These are phyloP conservation scores for Suhomyces yuchorum DNA, from an alignment of 1,139 yeast genomes.

Conservation along the genomic window DNA sequence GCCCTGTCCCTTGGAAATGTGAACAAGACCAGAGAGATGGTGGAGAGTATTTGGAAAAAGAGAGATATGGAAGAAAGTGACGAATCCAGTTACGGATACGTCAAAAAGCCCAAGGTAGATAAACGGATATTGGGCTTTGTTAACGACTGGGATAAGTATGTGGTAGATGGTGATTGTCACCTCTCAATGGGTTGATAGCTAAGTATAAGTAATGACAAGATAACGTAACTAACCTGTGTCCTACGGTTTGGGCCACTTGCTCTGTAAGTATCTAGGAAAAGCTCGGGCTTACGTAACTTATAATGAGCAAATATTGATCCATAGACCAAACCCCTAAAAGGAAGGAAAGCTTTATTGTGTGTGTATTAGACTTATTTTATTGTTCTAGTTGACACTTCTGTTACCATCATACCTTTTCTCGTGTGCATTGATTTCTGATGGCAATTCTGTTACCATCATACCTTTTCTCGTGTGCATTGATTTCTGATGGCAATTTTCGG, in stretches of 20 bases:
- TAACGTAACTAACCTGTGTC: no score
- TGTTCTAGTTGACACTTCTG: neutral
- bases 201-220: no score
- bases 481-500: neutral
- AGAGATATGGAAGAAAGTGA: slow-evolving; percentile 29
- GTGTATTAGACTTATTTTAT: neutral
- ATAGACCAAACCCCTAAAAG: neutral
- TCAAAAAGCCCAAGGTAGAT: slow-evolving; percentile 11
- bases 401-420: no score
- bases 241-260: no score
- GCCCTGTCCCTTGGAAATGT: slow-evolving; percentile 30
- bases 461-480: no score
- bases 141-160: slow-evolving; percentile 37
- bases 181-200: slow-evolving; percentile 27
- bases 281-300: neutral
- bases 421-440: no score
- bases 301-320: neutral
- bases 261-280: no score
- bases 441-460: no score
- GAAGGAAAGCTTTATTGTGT: neutral
- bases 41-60: slow-evolving; percentile 30
- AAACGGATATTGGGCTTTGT: slow-evolving; percentile 20
- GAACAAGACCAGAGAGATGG: slow-evolving; percentile 24
- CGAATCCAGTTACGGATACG: slow-evolving; percentile 23
- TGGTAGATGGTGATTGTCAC: slow-evolving; percentile 28